Percentiles rank a stretch among this genome's conserved stretches.
Conservation (phyloP, 768 basidiomycete genomes). For the Leucosporidium yakuticum region DNA sequence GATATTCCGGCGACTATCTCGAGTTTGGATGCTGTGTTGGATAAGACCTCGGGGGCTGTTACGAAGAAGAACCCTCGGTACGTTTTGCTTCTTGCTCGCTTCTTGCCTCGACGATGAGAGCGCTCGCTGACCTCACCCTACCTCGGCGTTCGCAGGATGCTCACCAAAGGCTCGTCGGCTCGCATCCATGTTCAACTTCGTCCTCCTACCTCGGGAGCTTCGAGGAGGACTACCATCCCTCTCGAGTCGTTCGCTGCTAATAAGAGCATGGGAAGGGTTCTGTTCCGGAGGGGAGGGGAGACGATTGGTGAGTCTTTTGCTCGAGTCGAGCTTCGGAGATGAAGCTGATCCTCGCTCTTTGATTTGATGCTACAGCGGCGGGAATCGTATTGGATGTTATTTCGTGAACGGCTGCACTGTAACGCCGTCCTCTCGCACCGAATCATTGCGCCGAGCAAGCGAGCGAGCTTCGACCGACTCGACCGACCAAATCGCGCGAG, state of each 20-base stretch:
- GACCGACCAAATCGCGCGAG: neutral
- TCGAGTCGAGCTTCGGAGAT: neutral
- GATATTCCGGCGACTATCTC: conserved; percentile 85
- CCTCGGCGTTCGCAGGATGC: conserved; percentile 53
- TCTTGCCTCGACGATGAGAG: neutral
- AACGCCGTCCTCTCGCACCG: too few relatives aligned
- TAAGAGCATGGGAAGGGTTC: conserved; percentile 92
- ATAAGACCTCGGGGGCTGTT: conserved; percentile 67
- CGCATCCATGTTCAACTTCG: conserved; percentile 77
- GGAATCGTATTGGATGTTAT: neutral
- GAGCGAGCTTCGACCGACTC: too few relatives aligned
- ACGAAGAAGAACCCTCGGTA: conserved; percentile 76
- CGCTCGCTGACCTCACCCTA: neutral
- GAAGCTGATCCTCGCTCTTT: neutral
- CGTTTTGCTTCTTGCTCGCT: conserved; percentile 30
- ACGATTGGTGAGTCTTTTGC: conserved; percentile 57
- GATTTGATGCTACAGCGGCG: neutral
- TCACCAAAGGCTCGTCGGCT: conserved; percentile 78
- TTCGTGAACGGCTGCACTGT: neutral
- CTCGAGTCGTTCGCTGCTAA: conserved; percentile 78
- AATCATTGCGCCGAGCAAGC: too few relatives aligned
- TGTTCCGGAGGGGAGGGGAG: conserved; percentile 82
- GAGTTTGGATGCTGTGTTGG: conserved; percentile 70
- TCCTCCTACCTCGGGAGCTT: conserved; percentile 40
- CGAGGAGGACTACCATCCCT: conserved; percentile 60